Evolutionary conservation across 2,329 filamentous ascomycete species (phyloP).

Genomic region (Fonsecaea nubica): DNA sequence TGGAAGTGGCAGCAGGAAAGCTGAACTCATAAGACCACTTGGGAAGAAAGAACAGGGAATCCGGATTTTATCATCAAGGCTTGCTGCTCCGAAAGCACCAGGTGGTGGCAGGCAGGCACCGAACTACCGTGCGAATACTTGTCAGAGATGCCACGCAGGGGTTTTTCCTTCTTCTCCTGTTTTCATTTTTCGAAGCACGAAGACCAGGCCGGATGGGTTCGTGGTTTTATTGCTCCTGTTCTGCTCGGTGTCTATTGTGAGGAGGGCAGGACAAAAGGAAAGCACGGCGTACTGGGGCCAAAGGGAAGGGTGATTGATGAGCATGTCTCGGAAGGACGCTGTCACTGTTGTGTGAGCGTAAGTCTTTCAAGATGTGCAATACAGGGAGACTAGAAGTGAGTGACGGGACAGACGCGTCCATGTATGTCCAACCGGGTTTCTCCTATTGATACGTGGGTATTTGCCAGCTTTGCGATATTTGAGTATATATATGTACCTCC

Average conservation of each 20-base stretch:
- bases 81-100: neutral
- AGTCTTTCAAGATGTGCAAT: neutral
- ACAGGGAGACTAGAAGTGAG: neutral
- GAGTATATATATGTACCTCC: slow-evolving; percentile 6
- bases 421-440: neutral
- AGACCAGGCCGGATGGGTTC: neutral
- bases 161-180: neutral
- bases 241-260: neutral
- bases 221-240: neutral
- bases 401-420: neutral
- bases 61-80: neutral
- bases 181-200: neutral
- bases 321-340: neutral
- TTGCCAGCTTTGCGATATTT: neutral
- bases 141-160: neutral
- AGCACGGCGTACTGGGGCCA: neutral
- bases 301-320: neutral
- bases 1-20: slow-evolving; percentile 61
- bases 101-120: neutral
- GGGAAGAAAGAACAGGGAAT: slow-evolving; percentile 4
- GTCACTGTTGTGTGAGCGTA: neutral
- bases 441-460: neutral
- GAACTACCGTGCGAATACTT: neutral
- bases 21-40: slow-evolving; percentile 21
- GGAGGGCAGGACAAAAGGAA: neutral